Evolutionary conservation across 2,329 filamentous ascomycete species (phyloP).

Genomic region (Neopestalotiopsis rosae): DNA sequence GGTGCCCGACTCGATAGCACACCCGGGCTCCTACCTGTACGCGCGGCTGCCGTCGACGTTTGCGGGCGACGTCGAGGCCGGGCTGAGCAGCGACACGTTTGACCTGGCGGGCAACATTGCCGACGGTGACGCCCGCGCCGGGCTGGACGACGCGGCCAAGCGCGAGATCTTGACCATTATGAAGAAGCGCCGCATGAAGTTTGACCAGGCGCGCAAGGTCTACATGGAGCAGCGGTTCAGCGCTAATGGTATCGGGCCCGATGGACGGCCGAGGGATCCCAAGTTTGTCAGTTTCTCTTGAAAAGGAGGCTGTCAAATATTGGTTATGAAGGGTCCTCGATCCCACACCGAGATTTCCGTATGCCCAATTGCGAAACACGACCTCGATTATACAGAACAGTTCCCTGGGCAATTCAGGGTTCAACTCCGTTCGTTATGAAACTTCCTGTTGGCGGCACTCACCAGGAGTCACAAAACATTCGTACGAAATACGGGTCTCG

Average conservation of each 20-base stretch:
- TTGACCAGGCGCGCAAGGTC: conserved; percentile 87
- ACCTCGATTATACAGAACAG: not conserved
- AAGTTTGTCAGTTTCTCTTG: conserved; percentile 94
- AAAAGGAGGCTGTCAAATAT: conserved; percentile 25
- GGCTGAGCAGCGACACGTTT: conserved; percentile 82
- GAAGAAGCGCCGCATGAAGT: conserved; percentile 81
- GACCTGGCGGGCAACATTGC: conserved; percentile 82
- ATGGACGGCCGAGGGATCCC: conserved; percentile 87
- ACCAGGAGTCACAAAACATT: too few relatives aligned
- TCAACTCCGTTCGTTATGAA: too few relatives aligned
- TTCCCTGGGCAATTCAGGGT: not conserved
- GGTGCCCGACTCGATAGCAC: conserved; percentile 61
- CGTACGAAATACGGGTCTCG: not conserved
- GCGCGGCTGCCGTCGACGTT: conserved; percentile 79
- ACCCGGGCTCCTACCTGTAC: conserved; percentile 66
- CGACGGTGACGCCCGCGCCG: conserved; percentile 77
- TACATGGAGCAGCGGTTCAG: conserved; percentile 87
- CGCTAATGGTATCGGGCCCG: conserved; percentile 85
- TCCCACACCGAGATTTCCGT: too few relatives aligned
- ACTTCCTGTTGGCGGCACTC: too few relatives aligned
- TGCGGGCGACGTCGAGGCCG: conserved; percentile 83
- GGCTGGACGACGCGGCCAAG: conserved; percentile 82
- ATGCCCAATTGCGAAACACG: not conserved
- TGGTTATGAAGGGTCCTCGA: too few relatives aligned
- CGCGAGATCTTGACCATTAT: conserved; percentile 86